A percentile compares a stretch with the other conserved stretches of the same genome.
These are phyloP conservation scores for Pyricularia sp. DNA, from an alignment of 2,329 filamentous ascomycete species.

Conservation along the genomic window DNA sequence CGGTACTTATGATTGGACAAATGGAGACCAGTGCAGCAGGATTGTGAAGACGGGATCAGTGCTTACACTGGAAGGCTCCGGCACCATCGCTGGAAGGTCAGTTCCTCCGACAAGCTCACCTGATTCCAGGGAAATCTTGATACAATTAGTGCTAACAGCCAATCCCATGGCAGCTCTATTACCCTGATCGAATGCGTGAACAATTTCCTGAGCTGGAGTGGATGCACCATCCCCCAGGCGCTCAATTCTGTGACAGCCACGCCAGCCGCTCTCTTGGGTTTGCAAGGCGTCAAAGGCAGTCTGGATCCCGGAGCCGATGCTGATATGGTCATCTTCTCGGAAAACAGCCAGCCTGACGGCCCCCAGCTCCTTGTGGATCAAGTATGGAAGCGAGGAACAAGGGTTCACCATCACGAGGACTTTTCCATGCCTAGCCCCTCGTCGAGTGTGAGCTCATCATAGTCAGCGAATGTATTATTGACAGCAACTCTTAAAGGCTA, in stretches of 20 bases:
- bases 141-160: slow-evolving; percentile 2
- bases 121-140: neutral
- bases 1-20: slow-evolving; percentile 79
- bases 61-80: slow-evolving; percentile 67
- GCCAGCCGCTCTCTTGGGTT: slow-evolving; percentile 66
- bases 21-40: slow-evolving; percentile 48
- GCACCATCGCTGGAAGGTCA: slow-evolving; percentile 69
- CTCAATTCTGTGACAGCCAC: slow-evolving; percentile 66
- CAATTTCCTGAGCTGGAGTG: slow-evolving; percentile 72
- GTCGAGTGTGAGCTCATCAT: neutral
- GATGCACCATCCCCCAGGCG: slow-evolving; percentile 56
- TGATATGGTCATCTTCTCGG: slow-evolving; percentile 59
- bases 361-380: slow-evolving; percentile 56
- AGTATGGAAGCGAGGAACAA: slow-evolving; percentile 69
- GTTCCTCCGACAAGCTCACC: slow-evolving; percentile 15
- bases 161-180: slow-evolving; percentile 41
- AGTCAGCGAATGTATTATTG: neutral
- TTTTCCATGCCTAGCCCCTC: neutral
- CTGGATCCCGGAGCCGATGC: slow-evolving; percentile 56
- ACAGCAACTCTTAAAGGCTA: neutral
- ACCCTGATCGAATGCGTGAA: slow-evolving; percentile 74
- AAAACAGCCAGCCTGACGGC: slow-evolving; percentile 24
- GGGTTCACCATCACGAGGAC: slow-evolving; percentile 23
- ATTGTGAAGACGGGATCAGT: slow-evolving; percentile 64
- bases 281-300: slow-evolving; percentile 57